Evolutionary conservation across 192 early-diverging fungal genomes (phyloP), one percentile per base, ranked within the genome.

Genomic region (Coemansia sp.): DNA sequence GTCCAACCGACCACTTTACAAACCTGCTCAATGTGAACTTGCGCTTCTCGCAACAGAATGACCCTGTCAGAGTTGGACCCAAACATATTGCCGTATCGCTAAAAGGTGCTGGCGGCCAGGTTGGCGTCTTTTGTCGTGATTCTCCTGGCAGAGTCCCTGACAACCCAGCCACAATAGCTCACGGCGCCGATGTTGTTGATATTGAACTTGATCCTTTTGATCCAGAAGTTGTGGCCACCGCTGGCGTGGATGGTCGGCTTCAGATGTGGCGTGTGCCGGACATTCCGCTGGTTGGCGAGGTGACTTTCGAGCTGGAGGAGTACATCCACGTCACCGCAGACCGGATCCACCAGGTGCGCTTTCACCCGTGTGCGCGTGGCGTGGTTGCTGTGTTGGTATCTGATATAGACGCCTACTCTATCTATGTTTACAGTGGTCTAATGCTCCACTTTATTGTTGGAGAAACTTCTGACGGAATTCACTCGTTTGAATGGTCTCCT

Each of bases 191-290:
- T 46, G 73, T 95, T 5, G 62, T 73, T 18, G 84, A 86, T 46
- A 91, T 92, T 57, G 79, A 86, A 53, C 86, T 89, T 42, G 84
- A 91, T 61, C 90, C 91, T 14, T 93, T 93, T 74, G 81, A 89
- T 62, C 67, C 67, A 4, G 71, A 75, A 15, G 44, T 65, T 15
- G 25, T 78, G 12, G 66, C 75, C 1, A 78, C 75, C 5, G 75
- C 75, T 23, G 75, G 75, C 4, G 21, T 53, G 14, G 75, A 78
- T 37, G 48, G 65, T 12, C 67, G 60, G 42, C 66, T 78, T 18
- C 70, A 78, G 55, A 50, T 78, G 69, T 78, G 75, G 75, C 75
- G 60, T 12, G 68, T 78, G 23, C 75, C 75, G 7, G 66, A 78
- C 49, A 44, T 38, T 44, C 55, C 42, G 12, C 58, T 71, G 26